A percentile compares a stretch with the other conserved stretches of the same genome.
Evolutionary conservation across 768 basidiomycete species (phyloP).

Genomic region (Hemileccinum impolitum): DNA sequence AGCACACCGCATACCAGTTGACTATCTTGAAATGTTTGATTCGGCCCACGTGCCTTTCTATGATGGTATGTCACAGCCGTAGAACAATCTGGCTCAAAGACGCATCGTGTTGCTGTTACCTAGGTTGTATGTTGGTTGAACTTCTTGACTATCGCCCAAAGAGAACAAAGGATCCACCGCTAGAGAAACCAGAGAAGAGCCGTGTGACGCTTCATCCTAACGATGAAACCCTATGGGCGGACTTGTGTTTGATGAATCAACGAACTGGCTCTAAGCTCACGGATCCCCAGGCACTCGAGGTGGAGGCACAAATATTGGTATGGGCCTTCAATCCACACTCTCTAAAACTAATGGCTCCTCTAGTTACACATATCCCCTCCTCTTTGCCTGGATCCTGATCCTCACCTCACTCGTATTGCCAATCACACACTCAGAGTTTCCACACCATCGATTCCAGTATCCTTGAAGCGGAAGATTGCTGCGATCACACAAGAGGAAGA

Average conservation of each 20-base stretch:
- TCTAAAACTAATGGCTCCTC: conserved; percentile 7
- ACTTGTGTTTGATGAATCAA: conserved; percentile 68
- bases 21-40: conserved; percentile 81
- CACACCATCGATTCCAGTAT: conserved; percentile 65
- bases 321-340: conserved; percentile 16
- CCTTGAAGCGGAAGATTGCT: conserved; percentile 74
- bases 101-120: conserved; percentile 1
- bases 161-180: conserved; percentile 51
- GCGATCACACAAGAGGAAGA: conserved; percentile 72
- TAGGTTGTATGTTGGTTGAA: conserved; percentile 88
- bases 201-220: conserved; percentile 78
- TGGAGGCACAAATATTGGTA: conserved; percentile 74
- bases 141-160: conserved; percentile 72
- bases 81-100: not conserved
- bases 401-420: conserved; percentile 69
- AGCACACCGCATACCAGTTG: conserved; percentile 78
- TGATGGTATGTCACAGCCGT: conserved; percentile 52
- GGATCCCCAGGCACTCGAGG: conserved; percentile 66
- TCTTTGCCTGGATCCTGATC: conserved; percentile 77
- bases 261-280: conserved; percentile 58
- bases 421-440: conserved; percentile 74
- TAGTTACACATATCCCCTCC: conserved; percentile 75
- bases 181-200: conserved; percentile 57
- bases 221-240: conserved; percentile 73
- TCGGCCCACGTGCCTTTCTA: conserved; percentile 73